Base-by-base conservation (phyloP, 2,329 filamentous ascomycete species). In the Penicillium sp. region DNA sequence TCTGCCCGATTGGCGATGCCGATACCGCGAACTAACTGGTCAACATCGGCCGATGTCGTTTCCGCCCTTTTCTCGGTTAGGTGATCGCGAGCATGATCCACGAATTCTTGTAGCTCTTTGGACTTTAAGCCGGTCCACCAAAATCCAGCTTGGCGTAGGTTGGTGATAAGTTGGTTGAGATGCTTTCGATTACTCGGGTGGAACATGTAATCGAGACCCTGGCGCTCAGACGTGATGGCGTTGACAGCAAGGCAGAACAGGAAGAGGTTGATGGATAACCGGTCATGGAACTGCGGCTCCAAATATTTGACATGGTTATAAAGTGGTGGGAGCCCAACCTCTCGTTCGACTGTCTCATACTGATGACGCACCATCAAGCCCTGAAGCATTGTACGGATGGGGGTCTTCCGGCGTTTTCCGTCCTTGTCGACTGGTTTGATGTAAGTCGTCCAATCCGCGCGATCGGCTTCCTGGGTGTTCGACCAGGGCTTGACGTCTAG, bases 131-230 rank as follows among this genome's bases (percentile, higher is more conserved):
- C 89, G 0, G 82, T 82, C 65, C 85, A 89, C 61, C 90, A 93
- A 56, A 95, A 94, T 32, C 84, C 86, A 5, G 85, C 82, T 55
- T 92, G 84, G 12, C 86, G 78, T 30, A 95, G 62, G 54, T 95
- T 95, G 38, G 74, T 75, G 3, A 94, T 82, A 2, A 94, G 68
- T 36, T 77, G 71, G 16, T 80, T 66, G 9, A 94, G 68, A 26
- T 74, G 73, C 45, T 79, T 82, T 18, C 76, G 69, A 51, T 89
- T 89, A 9, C 75, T 79, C 0, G 77, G 75, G 52, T 95, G 84
- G 52, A 95, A 95, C 47, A 96, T 82, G 57, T 95, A 95, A 58
- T 95, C 89, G 38, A 77, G 71, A 52, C 90, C 90, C 0, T 76
- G 79, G 8, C 89, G 73, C 56, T 95, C 85, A 4, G 88, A 95